Percentiles rank a stretch among this genome's conserved stretches.
These are phyloP conservation scores for Neonectria sp. DNA, from an alignment of 2,329 filamentous ascomycete genomes.

Conservation along the genomic window DNA sequence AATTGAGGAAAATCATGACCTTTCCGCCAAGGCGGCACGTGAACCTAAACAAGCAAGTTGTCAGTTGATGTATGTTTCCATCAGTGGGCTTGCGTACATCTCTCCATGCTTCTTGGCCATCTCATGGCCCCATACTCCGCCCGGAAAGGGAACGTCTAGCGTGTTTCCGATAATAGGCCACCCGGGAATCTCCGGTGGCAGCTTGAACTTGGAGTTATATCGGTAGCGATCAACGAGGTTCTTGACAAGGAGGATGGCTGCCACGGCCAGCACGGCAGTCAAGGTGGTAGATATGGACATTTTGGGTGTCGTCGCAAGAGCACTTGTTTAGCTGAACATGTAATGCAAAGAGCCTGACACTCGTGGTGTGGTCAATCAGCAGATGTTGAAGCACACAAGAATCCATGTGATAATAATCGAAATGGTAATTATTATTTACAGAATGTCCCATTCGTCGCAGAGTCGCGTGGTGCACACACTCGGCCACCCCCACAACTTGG, in stretches of 20 bases:
- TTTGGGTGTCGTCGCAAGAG: not conserved
- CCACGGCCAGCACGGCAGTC: not conserved
- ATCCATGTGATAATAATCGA: not conserved
- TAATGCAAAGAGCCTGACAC: not conserved
- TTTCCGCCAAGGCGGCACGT: not conserved
- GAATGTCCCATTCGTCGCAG: not conserved
- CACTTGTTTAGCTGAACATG: not conserved
- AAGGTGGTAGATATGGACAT: not conserved
- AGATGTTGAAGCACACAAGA: not conserved
- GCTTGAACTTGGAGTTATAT: constrained; percentile 2
- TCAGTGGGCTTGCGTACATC: not conserved
- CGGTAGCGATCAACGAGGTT: not conserved
- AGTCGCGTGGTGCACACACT: not conserved
- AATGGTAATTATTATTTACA: not conserved
- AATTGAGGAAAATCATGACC: not conserved
- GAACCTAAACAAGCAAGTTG: not conserved
- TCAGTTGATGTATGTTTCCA: not conserved
- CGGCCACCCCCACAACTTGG: not conserved
- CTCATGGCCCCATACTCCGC: not conserved
- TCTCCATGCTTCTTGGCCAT: constrained; percentile 4
- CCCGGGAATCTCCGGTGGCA: not conserved
- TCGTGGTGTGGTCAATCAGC: not conserved
- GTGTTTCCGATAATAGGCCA: not conserved
- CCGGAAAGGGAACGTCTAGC: constrained; percentile 1
- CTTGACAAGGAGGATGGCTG: not conserved